A percentile compares a stretch with the other conserved stretches of the same genome.
These are phyloP conservation scores for Leccinum broughii DNA, from an alignment of 768 basidiomycete species.

Conservation along the genomic window DNA sequence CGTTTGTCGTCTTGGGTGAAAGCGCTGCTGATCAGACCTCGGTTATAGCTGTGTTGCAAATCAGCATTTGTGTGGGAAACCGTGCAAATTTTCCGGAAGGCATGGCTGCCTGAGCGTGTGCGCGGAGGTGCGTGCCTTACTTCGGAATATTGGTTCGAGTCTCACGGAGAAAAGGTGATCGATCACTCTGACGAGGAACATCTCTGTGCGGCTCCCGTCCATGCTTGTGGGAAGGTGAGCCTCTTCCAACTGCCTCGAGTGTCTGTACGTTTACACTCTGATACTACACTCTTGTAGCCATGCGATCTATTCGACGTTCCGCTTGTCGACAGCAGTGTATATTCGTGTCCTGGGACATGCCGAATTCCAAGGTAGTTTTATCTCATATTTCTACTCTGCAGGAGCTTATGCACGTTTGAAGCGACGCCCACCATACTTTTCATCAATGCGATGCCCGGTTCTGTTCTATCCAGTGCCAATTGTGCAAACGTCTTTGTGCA, in stretches of 20 bases:
- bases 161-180: conserved; percentile 36
- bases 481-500: conserved; percentile 36
- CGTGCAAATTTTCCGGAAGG: conserved; percentile 46
- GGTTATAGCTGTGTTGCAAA: conserved; percentile 50
- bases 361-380: conserved; percentile 39
- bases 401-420: conserved; percentile 22
- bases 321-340: conserved; percentile 32
- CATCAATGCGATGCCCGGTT: conserved; percentile 53
- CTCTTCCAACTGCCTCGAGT: no score
- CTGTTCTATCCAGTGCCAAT: conserved; percentile 54
- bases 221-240: conserved; percentile 56
- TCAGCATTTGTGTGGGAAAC: conserved; percentile 55
- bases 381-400: background rate
- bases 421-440: conserved; percentile 43
- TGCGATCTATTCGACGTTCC: conserved; percentile 39
- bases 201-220: conserved; percentile 51
- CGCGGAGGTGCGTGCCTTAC: conserved; percentile 41
- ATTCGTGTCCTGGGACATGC: conserved; percentile 46
- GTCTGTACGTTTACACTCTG: background rate
- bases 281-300: conserved; percentile 26
- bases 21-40: background rate
- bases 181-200: conserved; percentile 52
- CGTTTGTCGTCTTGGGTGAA: background rate
- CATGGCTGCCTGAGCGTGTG: conserved; percentile 55
- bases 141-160: background rate